phyloP scores from a whole-genome alignment of 148 eudicot genomes.

The Amaranthus hypochondriacus region DNA sequence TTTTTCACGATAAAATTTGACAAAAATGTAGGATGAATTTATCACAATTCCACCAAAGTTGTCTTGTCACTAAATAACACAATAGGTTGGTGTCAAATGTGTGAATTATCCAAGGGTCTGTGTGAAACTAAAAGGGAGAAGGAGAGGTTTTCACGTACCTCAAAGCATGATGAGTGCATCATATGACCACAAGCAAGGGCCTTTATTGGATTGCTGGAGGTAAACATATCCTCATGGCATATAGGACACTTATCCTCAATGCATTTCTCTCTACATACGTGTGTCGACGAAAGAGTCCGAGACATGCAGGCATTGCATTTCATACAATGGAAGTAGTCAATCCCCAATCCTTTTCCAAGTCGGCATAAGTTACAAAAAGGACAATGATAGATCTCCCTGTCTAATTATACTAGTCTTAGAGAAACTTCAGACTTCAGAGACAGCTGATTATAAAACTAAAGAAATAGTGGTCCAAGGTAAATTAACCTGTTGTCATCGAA shows the following conservation, averaged over 20 bases:
- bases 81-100: background rate
- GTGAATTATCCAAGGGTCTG: background rate
- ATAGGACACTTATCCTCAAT: slow-evolving; percentile 89
- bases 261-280: slow-evolving; percentile 75
- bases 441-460: background rate
- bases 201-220: slow-evolving; percentile 73
- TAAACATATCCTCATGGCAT: slow-evolving; percentile 83
- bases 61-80: too few relatives aligned
- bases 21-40: too few relatives aligned
- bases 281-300: slow-evolving; percentile 46
- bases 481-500: slow-evolving; percentile 89
- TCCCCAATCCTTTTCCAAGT: slow-evolving; percentile 91
- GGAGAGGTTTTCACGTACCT: slow-evolving; percentile 40
- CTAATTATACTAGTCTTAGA: slow-evolving; percentile 28
- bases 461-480: background rate
- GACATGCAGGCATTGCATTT: slow-evolving; percentile 95
- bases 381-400: slow-evolving; percentile 96
- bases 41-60: too few relatives aligned
- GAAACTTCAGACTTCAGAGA: background rate
- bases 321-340: slow-evolving; percentile 93
- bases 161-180: slow-evolving; percentile 95
- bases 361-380: slow-evolving; percentile 96
- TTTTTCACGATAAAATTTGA: too few relatives aligned
- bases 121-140: background rate
- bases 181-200: slow-evolving; percentile 92